Evolutionary conservation across 2,329 filamentous ascomycete species (phyloP).

Genomic region (Endocalyx cinctus): DNA sequence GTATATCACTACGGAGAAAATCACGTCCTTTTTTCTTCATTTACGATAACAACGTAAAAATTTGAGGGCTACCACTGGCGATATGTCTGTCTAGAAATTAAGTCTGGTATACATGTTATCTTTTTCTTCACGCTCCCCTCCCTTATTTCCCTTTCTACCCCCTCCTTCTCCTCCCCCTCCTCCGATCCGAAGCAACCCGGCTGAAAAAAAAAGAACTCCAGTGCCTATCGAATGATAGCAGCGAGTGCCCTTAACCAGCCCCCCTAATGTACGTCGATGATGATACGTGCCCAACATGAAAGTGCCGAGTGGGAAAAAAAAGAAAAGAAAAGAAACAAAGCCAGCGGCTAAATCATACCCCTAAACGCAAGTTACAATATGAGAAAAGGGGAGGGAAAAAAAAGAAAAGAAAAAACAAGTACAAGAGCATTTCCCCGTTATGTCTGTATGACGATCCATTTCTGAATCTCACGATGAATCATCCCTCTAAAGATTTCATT

Average conservation of each 20-base stretch:
- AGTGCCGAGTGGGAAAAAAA: not conserved
- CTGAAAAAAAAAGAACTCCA: not conserved
- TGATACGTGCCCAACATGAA: not conserved
- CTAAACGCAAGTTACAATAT: constrained; percentile 18
- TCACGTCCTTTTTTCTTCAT: not conserved
- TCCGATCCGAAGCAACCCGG: not conserved
- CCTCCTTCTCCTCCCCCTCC: too few relatives aligned
- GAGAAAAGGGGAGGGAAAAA: constrained; percentile 15
- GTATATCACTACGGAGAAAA: too few relatives aligned
- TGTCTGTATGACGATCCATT: too few relatives aligned
- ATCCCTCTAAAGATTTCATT: too few relatives aligned
- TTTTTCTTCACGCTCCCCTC: not conserved
- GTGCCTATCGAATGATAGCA: not conserved
- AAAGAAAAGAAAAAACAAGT: constrained; percentile 14
- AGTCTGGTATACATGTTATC: constrained; percentile 15
- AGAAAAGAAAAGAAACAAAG: constrained; percentile 6
- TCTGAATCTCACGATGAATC: too few relatives aligned
- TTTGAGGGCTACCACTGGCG: constrained; percentile 19
- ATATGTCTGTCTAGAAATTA: constrained; percentile 18
- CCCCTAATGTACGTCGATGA: too few relatives aligned
- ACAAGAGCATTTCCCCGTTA: not conserved
- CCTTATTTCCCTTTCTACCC: not conserved
- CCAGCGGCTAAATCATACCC: constrained; percentile 14
- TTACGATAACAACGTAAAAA: constrained; percentile 5
- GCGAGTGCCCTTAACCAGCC: not conserved